phyloP scores from a whole-genome alignment of 148 eudicot genomes.

The Polygonum maritimum region DNA sequence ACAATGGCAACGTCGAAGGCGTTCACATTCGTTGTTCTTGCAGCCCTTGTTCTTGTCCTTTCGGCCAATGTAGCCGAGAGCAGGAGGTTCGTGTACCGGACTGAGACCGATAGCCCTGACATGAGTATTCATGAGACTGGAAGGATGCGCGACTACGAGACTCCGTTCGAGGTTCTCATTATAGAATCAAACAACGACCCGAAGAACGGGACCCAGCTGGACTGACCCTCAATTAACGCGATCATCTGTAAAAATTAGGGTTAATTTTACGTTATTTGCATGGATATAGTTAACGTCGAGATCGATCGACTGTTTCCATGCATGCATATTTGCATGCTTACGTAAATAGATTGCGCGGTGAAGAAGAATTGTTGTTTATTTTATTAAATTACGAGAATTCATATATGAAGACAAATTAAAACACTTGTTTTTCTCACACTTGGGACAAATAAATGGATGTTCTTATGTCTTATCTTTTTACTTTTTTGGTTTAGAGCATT shows the following conservation, averaged over 20 bases:
- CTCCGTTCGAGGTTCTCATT: neutral
- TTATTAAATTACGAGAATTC: too few relatives aligned
- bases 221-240: too few relatives aligned
- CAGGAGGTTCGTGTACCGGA: neutral
- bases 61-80: neutral
- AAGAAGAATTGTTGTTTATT: neutral
- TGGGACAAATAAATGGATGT: too few relatives aligned
- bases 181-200: neutral
- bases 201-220: neutral
- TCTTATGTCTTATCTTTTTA: too few relatives aligned
- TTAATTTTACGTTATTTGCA: neutral
- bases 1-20: conserved; percentile 5
- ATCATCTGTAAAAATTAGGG: too few relatives aligned
- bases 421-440: too few relatives aligned
- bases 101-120: neutral
- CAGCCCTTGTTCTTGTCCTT: neutral
- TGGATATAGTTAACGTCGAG: neutral
- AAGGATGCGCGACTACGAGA: neutral
- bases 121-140: neutral
- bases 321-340: neutral
- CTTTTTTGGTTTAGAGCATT: too few relatives aligned
- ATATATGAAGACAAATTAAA: too few relatives aligned
- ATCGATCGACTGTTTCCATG: too few relatives aligned
- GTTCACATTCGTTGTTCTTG: neutral
- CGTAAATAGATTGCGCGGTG: neutral